These are phyloP conservation scores for Suhomyces taliae DNA, from an alignment of 1,139 yeast species.

Conservation along the genomic window DNA sequence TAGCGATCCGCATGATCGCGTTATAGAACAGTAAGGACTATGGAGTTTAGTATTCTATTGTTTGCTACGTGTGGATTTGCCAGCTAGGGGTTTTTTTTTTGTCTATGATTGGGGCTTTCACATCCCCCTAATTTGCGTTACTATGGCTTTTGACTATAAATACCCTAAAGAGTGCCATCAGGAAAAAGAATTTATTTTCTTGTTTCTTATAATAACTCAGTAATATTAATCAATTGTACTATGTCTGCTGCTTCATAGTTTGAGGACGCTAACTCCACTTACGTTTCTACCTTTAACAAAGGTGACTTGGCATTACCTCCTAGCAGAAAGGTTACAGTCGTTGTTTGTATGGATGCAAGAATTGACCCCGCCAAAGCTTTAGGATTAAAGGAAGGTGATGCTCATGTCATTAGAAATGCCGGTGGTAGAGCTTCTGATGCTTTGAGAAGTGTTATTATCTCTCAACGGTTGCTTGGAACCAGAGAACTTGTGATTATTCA, in stretches of 20 bases:
- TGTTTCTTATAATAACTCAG: no score
- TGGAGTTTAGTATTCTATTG: no score
- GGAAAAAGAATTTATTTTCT: background rate
- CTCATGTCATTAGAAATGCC: conserved; percentile 47
- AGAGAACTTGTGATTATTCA: conserved; percentile 41
- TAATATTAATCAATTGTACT: no score
- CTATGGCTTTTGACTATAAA: background rate
- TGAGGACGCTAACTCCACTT: conserved; percentile 22
- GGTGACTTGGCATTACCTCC: conserved; percentile 39
- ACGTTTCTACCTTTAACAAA: conserved; percentile 21
- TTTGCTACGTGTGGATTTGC: no score
- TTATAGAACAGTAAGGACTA: no score
- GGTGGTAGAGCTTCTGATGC: conserved; percentile 47
- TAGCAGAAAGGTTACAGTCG: conserved; percentile 32
- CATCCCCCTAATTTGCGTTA: background rate
- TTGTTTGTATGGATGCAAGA: conserved; percentile 49
- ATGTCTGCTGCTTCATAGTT: conserved; percentile 28
- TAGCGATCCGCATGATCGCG: no score
- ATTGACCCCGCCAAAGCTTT: conserved; percentile 41
- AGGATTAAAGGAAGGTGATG: conserved; percentile 45
- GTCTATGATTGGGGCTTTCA: no score
- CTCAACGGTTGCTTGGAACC: conserved; percentile 37
- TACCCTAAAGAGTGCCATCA: no score
- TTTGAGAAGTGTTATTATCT: conserved; percentile 39
- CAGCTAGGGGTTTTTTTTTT: no score